These are phyloP conservation scores for Collybia sordida DNA, from an alignment of 768 basidiomycete species.

Conservation along the genomic window DNA sequence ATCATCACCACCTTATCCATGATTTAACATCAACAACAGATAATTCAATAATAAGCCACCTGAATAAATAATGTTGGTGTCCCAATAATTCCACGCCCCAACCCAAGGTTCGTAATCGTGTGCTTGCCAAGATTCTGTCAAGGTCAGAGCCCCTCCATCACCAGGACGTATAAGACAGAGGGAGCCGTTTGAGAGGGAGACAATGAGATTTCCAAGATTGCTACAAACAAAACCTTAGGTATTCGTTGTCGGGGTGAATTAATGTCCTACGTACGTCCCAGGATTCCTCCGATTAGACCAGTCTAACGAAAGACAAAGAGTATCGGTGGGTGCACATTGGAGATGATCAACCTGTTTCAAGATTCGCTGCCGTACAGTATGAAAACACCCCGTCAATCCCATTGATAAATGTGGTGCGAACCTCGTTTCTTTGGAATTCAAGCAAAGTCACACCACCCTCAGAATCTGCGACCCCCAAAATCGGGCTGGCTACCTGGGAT, in stretches of 20 bases:
- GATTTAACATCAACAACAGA: background rate
- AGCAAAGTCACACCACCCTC: slow-evolving; percentile 76
- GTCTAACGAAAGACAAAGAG: slow-evolving; percentile 88
- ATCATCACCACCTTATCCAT: slow-evolving; percentile 82
- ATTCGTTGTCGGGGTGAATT: background rate
- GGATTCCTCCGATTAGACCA: slow-evolving; percentile 75
- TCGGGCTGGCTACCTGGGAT: slow-evolving; percentile 34
- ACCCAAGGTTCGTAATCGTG: slow-evolving; percentile 97
- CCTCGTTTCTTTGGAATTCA: slow-evolving; percentile 41
- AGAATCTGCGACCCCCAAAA: slow-evolving; percentile 80
- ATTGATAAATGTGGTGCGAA: too few species aligned
- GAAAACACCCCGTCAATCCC: too few species aligned
- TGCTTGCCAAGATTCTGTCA: slow-evolving; percentile 72
- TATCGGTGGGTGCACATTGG: slow-evolving; percentile 49
- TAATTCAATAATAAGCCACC: slow-evolving; percentile 41
- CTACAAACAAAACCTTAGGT: slow-evolving; percentile 28
- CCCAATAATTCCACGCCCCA: slow-evolving; percentile 88
- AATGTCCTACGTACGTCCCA: slow-evolving; percentile 37
- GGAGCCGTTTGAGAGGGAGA: slow-evolving; percentile 81
- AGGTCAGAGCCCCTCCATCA: slow-evolving; percentile 40
- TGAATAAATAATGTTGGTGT: slow-evolving; percentile 77
- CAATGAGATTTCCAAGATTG: slow-evolving; percentile 58
- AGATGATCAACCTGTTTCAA: slow-evolving; percentile 42
- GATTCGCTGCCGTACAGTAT: slow-evolving; percentile 28
- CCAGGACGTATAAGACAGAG: slow-evolving; percentile 58